Conservation (phyloP, 257 asterid genomes). For the Primulina huaijiensis region DNA sequence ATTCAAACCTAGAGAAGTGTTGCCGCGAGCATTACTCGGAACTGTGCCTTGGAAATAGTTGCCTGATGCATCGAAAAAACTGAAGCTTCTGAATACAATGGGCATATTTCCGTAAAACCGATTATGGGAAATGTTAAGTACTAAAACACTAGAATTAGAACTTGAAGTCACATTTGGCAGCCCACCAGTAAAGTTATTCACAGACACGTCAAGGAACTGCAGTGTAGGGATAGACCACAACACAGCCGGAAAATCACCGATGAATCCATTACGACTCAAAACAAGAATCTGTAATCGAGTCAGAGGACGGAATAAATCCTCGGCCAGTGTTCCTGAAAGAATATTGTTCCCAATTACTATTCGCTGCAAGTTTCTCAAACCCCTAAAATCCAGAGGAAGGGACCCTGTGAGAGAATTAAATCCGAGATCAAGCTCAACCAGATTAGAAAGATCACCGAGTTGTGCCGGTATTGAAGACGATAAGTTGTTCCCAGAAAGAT, state of each 20-base stretch:
- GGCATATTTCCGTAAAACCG: slow-evolving; percentile 67
- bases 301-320: slow-evolving; percentile 46
- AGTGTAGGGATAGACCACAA: slow-evolving; percentile 71
- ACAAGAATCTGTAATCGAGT: slow-evolving; percentile 48
- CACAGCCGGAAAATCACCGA: slow-evolving; percentile 46
- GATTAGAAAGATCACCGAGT: slow-evolving; percentile 61
- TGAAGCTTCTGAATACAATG: slow-evolving; percentile 46
- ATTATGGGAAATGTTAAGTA: slow-evolving; percentile 63
- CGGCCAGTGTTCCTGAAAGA: slow-evolving; percentile 58
- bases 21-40: slow-evolving; percentile 54
- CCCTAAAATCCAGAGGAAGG: slow-evolving; percentile 48
- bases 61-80: slow-evolving; percentile 56
- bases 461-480: slow-evolving; percentile 75
- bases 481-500: slow-evolving; percentile 68
- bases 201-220: slow-evolving; percentile 63
- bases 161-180: slow-evolving; percentile 45
- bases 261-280: slow-evolving; percentile 51
- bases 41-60: slow-evolving; percentile 77
- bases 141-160: slow-evolving; percentile 36
- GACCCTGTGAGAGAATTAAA: slow-evolving; percentile 59
- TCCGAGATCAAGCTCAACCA: slow-evolving; percentile 81
- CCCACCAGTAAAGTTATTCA: slow-evolving; percentile 69
- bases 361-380: slow-evolving; percentile 55
- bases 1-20: slow-evolving; percentile 38
- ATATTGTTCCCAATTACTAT: slow-evolving; percentile 46